Conservation (phyloP, 169 alveolate genomes). For the Theileria luwenshuni region DNA sequence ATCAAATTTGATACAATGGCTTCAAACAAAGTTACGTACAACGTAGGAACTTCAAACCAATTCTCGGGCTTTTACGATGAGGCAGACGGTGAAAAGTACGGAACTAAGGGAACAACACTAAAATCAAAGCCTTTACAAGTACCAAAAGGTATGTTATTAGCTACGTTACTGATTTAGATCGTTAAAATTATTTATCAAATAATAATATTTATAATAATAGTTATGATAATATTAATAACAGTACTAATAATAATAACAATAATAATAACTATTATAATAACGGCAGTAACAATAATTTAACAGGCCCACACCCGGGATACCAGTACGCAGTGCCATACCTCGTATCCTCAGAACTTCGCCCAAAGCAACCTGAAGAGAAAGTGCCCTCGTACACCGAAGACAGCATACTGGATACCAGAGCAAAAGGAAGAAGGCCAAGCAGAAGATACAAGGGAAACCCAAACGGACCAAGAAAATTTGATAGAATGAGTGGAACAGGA, state of each 20-base stretch:
- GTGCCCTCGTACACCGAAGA: conserved; percentile 19
- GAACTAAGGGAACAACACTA: not conserved
- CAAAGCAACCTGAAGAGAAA: not conserved
- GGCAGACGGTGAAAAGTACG: not conserved
- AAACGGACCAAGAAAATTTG: conserved; percentile 26
- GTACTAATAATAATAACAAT: no score
- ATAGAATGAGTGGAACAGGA: conserved; percentile 41
- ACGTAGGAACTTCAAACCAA: conserved; percentile 34
- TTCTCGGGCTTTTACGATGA: conserved; percentile 30
- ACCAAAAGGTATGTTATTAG: conserved; percentile 8
- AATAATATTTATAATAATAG: no score
- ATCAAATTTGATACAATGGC: not conserved
- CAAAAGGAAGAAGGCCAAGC: conserved; percentile 9
- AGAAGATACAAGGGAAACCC: conserved; percentile 14
- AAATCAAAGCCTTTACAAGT: not conserved
- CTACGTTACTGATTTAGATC: no score
- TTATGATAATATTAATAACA: no score
- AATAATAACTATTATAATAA: no score
- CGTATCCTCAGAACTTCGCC: no score
- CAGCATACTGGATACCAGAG: conserved; percentile 13
- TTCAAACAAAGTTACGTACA: conserved; percentile 15
- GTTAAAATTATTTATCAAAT: no score
- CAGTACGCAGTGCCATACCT: no score
- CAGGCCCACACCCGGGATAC: no score
- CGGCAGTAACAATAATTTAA: no score